These are phyloP conservation scores for Lophiostoma macrostomum DNA, from an alignment of 495 filamentous ascomycete genomes.

Conservation along the genomic window DNA sequence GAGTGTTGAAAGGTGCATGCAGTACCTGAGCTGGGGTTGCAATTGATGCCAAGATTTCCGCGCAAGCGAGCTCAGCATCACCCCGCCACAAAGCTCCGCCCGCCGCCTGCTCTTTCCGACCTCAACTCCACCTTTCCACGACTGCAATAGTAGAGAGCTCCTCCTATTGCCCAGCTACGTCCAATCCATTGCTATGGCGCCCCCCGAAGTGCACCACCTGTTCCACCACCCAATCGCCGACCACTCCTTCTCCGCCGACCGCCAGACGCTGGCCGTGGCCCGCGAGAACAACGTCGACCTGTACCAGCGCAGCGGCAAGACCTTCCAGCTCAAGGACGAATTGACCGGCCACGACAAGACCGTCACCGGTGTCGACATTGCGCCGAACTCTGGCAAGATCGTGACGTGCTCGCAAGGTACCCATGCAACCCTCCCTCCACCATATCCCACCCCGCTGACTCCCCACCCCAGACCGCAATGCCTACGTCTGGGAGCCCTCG, in stretches of 20 bases:
- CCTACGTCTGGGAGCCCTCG: constrained; percentile 94
- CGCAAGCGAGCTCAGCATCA: background rate
- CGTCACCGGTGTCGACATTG: constrained; percentile 94
- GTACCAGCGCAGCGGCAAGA: constrained; percentile 68
- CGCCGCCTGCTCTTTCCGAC: background rate
- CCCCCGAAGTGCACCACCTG: constrained; percentile 90
- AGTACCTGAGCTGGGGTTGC: background rate
- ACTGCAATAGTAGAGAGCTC: constrained; percentile 95
- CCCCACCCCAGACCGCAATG: constrained; percentile 80
- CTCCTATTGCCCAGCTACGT: constrained; percentile 70
- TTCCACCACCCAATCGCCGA: constrained; percentile 96
- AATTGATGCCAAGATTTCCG: constrained; percentile 18
- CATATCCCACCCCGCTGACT: constrained; percentile 8
- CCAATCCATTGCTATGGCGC: constrained; percentile 58
- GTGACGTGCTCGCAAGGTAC: constrained; percentile 95
- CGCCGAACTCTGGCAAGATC: constrained; percentile 81
- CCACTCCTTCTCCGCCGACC: constrained; percentile 95
- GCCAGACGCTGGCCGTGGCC: constrained; percentile 82
- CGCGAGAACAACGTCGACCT: constrained; percentile 90
- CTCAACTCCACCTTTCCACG: background rate
- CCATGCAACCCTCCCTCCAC: background rate
- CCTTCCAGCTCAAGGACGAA: constrained; percentile 84
- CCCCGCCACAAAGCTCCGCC: background rate
- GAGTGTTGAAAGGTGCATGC: background rate
- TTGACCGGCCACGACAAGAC: constrained; percentile 95